Conservation (phyloP, 139 green algal species). For the Chlamydomonas eustigma region DNA sequence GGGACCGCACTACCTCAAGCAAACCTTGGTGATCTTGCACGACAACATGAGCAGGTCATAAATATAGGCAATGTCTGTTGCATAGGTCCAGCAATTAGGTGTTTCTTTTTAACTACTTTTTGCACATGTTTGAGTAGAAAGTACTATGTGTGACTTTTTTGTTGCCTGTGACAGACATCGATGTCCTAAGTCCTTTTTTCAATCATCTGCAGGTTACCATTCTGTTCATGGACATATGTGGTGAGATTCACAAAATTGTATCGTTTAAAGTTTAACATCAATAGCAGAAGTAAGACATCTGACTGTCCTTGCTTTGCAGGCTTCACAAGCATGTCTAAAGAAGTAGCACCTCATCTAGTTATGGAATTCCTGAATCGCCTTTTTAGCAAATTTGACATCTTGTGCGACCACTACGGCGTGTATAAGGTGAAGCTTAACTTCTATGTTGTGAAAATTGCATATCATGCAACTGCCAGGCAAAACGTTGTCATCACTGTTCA, state of each 20-base stretch:
- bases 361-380: slow-evolving; percentile 54
- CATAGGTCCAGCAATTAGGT: neutral
- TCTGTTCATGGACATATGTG: slow-evolving; percentile 11
- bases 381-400: slow-evolving; percentile 32
- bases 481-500: no score
- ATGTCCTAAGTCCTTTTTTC: neutral
- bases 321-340: slow-evolving; percentile 49
- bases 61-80: neutral
- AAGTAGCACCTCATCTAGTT: slow-evolving; percentile 30
- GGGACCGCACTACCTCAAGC: neutral
- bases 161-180: neutral
- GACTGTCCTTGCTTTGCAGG: no score
- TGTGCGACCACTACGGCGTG: neutral
- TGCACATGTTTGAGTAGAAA: neutral
- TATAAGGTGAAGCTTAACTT: neutral
- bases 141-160: neutral
- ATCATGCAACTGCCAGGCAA: no score
- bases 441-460: neutral
- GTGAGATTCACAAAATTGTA: neutral
- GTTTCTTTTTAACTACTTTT: neutral
- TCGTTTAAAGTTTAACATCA: no score
- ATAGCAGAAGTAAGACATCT: no score
- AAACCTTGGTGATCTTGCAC: neutral
- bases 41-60: neutral
- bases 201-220: slow-evolving; percentile 2